Evolutionary conservation across 306 rosid genomes (phyloP).

Genomic region (Betula pendula): DNA sequence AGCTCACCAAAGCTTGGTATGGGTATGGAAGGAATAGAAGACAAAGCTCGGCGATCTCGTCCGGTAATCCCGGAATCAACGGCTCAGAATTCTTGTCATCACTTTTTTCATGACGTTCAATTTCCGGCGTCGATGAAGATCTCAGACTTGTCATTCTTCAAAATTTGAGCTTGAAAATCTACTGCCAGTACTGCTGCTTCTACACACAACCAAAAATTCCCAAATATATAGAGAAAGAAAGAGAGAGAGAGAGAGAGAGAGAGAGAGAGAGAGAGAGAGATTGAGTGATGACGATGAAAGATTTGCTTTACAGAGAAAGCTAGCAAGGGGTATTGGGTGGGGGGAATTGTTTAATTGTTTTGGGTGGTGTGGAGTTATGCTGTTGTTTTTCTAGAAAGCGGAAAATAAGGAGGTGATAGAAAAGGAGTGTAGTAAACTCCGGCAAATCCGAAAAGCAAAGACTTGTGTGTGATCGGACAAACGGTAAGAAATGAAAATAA

Average conservation of each 20-base stretch:
- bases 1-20: slow-evolving; percentile 50
- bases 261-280: background rate
- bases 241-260: background rate
- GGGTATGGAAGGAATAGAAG: slow-evolving; percentile 71
- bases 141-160: slow-evolving; percentile 21
- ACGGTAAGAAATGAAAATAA: too few relatives aligned
- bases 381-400: slow-evolving; percentile 5
- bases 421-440: too few relatives aligned
- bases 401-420: slow-evolving; percentile 6
- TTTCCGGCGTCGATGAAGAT: slow-evolving; percentile 1
- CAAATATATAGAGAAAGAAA: background rate
- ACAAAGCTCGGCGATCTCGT: slow-evolving; percentile 63
- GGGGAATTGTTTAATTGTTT: background rate
- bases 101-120: background rate
- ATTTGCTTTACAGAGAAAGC: background rate
- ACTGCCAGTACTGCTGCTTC: too few relatives aligned
- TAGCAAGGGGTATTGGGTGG: background rate
- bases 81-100: slow-evolving; percentile 13
- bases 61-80: slow-evolving; percentile 61
- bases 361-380: background rate
- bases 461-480: too few relatives aligned
- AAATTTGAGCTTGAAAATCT: background rate
- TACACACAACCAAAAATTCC: too few relatives aligned
- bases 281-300: background rate
- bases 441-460: too few relatives aligned